Evolutionary conservation across 169 alveolate genomes (phyloP).

Genomic region (Eimeria maxima): DNA sequence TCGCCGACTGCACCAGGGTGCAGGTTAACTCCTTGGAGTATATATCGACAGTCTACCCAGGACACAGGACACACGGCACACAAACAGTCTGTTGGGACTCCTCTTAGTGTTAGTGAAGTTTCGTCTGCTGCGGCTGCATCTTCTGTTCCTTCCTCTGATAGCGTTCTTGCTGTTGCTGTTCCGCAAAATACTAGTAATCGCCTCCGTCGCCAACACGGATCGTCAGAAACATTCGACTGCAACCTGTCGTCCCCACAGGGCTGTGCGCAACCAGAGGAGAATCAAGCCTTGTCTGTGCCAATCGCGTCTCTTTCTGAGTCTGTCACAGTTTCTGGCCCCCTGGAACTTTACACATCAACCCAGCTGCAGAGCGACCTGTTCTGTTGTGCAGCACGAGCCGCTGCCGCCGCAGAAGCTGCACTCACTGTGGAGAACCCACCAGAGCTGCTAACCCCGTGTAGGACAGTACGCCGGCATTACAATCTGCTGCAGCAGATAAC

Average conservation of each 20-base stretch:
- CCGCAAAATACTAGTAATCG: background rate
- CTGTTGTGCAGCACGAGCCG: background rate
- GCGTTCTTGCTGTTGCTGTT: background rate
- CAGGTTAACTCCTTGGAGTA: background rate
- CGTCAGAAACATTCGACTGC: background rate
- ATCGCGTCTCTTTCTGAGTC: background rate
- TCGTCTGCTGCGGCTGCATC: background rate
- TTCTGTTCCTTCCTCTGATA: background rate
- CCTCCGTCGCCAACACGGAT: background rate
- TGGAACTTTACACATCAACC: background rate
- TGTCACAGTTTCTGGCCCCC: background rate
- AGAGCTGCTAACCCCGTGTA: slow-evolving; percentile 2
- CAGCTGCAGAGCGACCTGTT: slow-evolving; percentile 5
- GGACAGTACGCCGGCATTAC: background rate
- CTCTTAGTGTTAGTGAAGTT: background rate
- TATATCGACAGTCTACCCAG: background rate
- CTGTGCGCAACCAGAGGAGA: background rate
- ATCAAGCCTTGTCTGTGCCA: background rate
- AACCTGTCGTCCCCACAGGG: background rate
- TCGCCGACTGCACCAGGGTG: background rate
- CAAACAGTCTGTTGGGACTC: background rate
- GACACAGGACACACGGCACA: background rate
- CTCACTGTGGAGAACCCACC: background rate
- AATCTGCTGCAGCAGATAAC: slow-evolving; percentile 12
- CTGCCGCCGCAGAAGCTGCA: background rate